These are phyloP conservation scores for Xylariaceae sp. DNA, from an alignment of 2,329 filamentous ascomycete genomes.

Conservation along the genomic window DNA sequence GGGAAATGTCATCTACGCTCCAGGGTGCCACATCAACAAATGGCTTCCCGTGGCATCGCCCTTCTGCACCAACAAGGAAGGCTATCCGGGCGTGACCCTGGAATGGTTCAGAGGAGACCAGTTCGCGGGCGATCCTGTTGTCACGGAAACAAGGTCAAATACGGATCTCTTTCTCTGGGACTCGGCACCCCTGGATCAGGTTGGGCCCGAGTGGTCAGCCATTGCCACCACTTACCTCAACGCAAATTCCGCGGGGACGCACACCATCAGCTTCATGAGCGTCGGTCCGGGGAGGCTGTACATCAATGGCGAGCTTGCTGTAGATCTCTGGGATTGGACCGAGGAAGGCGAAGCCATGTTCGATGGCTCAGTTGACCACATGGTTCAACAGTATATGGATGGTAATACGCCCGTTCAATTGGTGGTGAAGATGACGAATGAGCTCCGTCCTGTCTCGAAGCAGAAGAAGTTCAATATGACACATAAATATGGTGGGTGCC, in stretches of 20 bases:
- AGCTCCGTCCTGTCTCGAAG: conserved; percentile 56
- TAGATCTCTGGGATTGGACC: conserved; percentile 65
- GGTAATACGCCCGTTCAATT: conserved; percentile 57
- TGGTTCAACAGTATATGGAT: conserved; percentile 55
- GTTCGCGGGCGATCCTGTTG: conserved; percentile 52
- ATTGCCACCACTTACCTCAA: conserved; percentile 56
- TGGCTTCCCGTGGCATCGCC: conserved; percentile 60
- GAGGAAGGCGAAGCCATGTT: conserved; percentile 68
- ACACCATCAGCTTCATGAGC: conserved; percentile 63
- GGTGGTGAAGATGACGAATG: conserved; percentile 60
- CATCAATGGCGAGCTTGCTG: conserved; percentile 52
- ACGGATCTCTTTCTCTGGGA: conserved; percentile 68
- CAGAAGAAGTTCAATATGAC: conserved; percentile 52
- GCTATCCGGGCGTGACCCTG: conserved; percentile 56
- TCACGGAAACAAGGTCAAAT: conserved; percentile 55
- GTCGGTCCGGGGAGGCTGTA: conserved; percentile 60
- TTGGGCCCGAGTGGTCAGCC: conserved; percentile 60
- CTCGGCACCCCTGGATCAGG: conserved; percentile 55
- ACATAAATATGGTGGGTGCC: conserved; percentile 65
- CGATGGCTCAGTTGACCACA: conserved; percentile 59
- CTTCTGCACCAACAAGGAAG: conserved; percentile 51
- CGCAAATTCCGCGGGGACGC: conserved; percentile 53
- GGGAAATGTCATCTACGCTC: conserved; percentile 53
- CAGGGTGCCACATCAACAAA: conserved; percentile 59
- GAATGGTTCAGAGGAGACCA: conserved; percentile 61